A percentile compares a stretch with the other conserved stretches of the same genome.
These are phyloP conservation scores for Castanea crenata DNA, from an alignment of 306 rosid species.

Conservation along the genomic window DNA sequence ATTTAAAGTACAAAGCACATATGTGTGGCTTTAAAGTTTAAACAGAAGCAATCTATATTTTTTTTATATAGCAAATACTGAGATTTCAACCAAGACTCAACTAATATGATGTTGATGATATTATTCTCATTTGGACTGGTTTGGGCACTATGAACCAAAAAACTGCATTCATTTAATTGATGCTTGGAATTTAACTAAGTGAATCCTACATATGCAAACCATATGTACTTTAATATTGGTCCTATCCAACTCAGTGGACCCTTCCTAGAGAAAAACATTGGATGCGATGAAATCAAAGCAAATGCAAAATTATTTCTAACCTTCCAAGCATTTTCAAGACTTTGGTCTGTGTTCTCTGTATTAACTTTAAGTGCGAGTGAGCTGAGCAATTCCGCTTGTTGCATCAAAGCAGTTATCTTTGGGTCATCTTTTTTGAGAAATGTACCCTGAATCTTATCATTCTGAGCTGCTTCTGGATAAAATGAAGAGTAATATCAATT, in stretches of 20 bases:
- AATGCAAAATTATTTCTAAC: slow-evolving; percentile 44
- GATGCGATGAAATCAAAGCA: slow-evolving; percentile 15
- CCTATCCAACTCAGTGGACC: not conserved
- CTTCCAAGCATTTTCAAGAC: slow-evolving; percentile 99
- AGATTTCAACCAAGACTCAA: not conserved
- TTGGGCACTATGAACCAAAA: not conserved
- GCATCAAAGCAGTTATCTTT: slow-evolving; percentile 72
- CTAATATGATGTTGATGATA: not conserved
- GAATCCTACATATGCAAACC: not conserved
- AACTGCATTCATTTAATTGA: not conserved
- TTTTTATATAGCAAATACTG: not conserved
- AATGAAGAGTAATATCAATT: slow-evolving; percentile 24
- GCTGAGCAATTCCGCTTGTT: slow-evolving; percentile 93
- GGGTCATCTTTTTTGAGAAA: slow-evolving; percentile 92
- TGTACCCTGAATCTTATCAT: slow-evolving; percentile 59
- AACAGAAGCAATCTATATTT: slow-evolving; percentile 1
- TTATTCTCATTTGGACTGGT: not conserved
- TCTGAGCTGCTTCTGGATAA: slow-evolving; percentile 44
- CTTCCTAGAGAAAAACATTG: slow-evolving; percentile 8
- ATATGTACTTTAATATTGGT: slow-evolving; percentile 8
- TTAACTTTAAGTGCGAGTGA: slow-evolving; percentile 85
- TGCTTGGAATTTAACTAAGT: not conserved
- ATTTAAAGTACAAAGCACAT: slow-evolving; percentile 2
- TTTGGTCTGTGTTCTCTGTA: slow-evolving; percentile 81
- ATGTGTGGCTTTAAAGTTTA: not conserved